Percentiles rank a stretch among this genome's conserved stretches.
These are phyloP conservation scores for Chloranthus sessilifolius DNA, from an alignment of 164 flowering plant genomes.

Conservation along the genomic window DNA sequence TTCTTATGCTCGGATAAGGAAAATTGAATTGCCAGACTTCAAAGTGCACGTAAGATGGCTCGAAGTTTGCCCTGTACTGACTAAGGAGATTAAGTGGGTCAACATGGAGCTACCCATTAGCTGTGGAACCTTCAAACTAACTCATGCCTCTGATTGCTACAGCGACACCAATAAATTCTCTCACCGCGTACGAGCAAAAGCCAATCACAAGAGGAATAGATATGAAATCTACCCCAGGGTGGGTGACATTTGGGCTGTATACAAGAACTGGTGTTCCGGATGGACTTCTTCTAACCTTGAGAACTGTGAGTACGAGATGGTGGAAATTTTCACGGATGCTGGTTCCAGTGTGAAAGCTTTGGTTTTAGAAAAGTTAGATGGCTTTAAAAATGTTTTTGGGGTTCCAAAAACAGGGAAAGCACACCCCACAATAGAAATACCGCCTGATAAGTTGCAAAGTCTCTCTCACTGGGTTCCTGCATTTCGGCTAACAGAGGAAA, in stretches of 20 bases:
- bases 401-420: constrained; percentile 18
- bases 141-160: constrained; percentile 1
- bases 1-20: constrained; percentile 42
- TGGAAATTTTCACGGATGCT: constrained; percentile 30
- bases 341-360: constrained; percentile 16
- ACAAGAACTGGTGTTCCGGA: constrained; percentile 34
- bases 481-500: constrained; percentile 25
- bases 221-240: constrained; percentile 42
- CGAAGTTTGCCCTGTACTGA: constrained; percentile 11
- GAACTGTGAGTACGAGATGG: constrained; percentile 34
- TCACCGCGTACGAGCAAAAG: constrained; percentile 28
- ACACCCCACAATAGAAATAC: constrained; percentile 15
- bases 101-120: constrained; percentile 37
- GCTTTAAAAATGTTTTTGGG: constrained; percentile 25
- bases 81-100: constrained; percentile 29
- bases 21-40: constrained; percentile 18
- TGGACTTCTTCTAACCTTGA: constrained; percentile 15
- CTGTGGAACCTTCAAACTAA: constrained; percentile 46
- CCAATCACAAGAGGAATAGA: constrained; percentile 16
- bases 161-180: constrained; percentile 31
- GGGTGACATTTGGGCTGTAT: constrained; percentile 72
- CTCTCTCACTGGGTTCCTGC: constrained; percentile 55
- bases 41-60: constrained; percentile 40
- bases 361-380: constrained; percentile 19
- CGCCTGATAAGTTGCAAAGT: constrained; percentile 22